These are phyloP conservation scores for Monosporozyma siamensis DNA, from an alignment of 805 yeast genomes.

Conservation along the genomic window DNA sequence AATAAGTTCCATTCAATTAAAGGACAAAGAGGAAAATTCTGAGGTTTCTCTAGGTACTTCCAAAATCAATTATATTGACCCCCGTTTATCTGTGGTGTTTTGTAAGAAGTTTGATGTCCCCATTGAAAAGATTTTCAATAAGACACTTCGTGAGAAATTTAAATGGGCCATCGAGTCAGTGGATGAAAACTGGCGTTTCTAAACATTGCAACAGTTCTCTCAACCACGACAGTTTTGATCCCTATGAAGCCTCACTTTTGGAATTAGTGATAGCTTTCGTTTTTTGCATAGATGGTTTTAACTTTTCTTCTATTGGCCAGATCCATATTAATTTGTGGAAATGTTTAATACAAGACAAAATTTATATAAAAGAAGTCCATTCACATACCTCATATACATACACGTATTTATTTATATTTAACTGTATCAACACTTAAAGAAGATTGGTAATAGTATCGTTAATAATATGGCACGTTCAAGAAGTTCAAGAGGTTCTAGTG, in stretches of 20 bases:
- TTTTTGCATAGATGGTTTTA: too few species aligned
- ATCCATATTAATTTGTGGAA: too few species aligned
- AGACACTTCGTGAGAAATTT: conserved; percentile 85
- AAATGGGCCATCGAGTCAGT: conserved; percentile 92
- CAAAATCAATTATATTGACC: conserved; percentile 91
- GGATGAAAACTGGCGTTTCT: conserved; percentile 82
- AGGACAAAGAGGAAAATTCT: conserved; percentile 90
- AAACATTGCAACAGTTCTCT: too few species aligned
- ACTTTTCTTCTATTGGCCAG: too few species aligned
- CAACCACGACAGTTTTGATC: too few species aligned
- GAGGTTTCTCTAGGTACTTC: conserved; percentile 90
- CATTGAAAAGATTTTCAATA: conserved; percentile 82
- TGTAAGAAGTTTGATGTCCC: conserved; percentile 82
- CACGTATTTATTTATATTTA: too few species aligned
- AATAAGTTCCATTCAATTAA: conserved; percentile 62
- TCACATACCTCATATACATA: too few species aligned
- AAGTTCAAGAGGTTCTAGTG: conserved; percentile 5
- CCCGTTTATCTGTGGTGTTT: conserved; percentile 81
- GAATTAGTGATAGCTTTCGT: too few species aligned
- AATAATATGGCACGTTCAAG: conserved; percentile 36
- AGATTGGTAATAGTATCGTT: conserved; percentile 2
- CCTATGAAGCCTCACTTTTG: too few species aligned
- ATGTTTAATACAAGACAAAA: too few species aligned
- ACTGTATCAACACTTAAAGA: background rate
- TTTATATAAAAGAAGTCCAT: too few species aligned